Evolutionary conservation across 371 early-diverging fungal species (phyloP).

Genomic region (Mucor circinelloides): DNA sequence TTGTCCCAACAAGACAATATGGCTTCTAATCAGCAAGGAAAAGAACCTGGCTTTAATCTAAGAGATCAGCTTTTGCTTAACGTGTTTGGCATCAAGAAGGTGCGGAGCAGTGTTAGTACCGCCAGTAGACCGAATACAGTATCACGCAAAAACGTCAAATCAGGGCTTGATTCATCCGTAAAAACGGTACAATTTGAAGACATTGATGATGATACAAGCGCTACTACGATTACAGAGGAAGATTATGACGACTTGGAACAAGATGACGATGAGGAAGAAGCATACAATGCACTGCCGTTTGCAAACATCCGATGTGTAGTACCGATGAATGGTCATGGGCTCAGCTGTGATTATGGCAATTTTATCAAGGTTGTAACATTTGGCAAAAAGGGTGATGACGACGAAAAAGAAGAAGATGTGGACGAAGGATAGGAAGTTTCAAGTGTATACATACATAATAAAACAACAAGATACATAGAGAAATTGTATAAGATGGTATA

Average conservation of each 20-base stretch:
- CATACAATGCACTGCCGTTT: conserved; percentile 39
- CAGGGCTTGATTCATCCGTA: background rate
- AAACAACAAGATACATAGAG: background rate
- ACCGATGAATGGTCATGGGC: conserved; percentile 32
- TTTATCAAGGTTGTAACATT: conserved; percentile 44
- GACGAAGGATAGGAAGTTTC: background rate
- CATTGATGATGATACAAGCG: background rate
- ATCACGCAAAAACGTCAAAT: background rate
- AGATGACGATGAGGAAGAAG: conserved; percentile 21
- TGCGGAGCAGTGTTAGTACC: background rate
- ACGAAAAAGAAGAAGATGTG: background rate
- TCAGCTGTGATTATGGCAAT: conserved; percentile 50
- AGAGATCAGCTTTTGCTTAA: background rate
- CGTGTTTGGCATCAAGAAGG: background rate
- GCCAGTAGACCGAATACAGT: background rate
- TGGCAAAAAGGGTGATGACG: conserved; percentile 4
- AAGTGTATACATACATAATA: conserved; percentile 4
- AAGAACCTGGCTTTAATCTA: background rate
- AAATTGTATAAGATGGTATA: background rate
- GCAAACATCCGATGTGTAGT: conserved; percentile 30
- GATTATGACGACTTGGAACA: conserved; percentile 19
- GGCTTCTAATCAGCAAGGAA: background rate
- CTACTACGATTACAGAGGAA: background rate
- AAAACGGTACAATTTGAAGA: background rate
- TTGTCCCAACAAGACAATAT: background rate